Conservation (phyloP, 1,139 yeast genomes). For the Kodamaea alishanica region DNA sequence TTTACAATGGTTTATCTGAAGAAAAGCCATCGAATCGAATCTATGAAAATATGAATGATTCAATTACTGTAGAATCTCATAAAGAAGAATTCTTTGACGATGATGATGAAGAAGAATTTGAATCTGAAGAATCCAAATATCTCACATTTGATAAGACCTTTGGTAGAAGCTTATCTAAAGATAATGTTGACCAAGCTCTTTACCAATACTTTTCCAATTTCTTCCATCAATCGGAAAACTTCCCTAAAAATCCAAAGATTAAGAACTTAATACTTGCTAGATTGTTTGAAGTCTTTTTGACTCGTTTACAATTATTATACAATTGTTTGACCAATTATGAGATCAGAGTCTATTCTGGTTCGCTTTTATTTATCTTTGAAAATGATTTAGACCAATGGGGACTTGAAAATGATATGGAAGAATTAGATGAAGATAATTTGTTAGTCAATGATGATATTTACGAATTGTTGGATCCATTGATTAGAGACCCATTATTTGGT, state of each 20-base stretch:
- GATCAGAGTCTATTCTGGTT: constrained; percentile 67
- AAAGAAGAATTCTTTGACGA: constrained; percentile 2
- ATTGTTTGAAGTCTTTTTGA: constrained; percentile 41
- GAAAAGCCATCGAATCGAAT: constrained; percentile 4
- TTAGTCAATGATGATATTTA: constrained; percentile 20
- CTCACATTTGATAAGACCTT: constrained; percentile 58
- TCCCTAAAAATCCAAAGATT: constrained; percentile 5
- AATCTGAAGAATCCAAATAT: constrained; percentile 24
- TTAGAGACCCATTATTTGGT: constrained; percentile 21
- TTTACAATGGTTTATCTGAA: constrained; percentile 26
- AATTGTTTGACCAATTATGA: constrained; percentile 62
- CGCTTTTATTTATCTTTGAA: constrained; percentile 73
- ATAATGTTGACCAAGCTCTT: constrained; percentile 48
- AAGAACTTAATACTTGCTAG: constrained; percentile 26
- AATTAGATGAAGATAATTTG: constrained; percentile 13
- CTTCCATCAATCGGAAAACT: constrained; percentile 3
- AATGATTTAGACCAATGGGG: constrained; percentile 54
- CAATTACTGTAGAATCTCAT: constrained; percentile 11
- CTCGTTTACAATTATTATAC: constrained; percentile 60
- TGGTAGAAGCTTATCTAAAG: constrained; percentile 57
- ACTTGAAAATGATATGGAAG: constrained; percentile 12
- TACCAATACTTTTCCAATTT: constrained; percentile 45
- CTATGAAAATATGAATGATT: constrained; percentile 12
- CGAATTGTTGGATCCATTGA: constrained; percentile 36
- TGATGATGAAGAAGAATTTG: constrained; percentile 2